Percentiles rank a stretch among this genome's conserved stretches.
Evolutionary conservation across 768 basidiomycete species (phyloP).

Genomic region (Rossbeevera mucosa): DNA sequence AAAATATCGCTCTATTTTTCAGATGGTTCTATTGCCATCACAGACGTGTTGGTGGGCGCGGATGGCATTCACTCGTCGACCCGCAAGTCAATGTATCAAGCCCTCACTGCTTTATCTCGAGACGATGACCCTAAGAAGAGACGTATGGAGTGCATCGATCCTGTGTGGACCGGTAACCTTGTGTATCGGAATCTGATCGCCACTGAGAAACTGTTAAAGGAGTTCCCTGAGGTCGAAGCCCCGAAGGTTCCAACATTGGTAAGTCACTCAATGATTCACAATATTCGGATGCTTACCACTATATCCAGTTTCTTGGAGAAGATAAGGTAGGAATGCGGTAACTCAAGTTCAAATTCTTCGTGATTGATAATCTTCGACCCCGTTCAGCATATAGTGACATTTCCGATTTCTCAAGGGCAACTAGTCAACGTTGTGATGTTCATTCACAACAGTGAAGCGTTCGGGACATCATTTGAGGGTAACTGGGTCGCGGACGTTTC

Average conservation of each 20-base stretch:
- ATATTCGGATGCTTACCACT: constrained; percentile 1
- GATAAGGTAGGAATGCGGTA: constrained; percentile 7
- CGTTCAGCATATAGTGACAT: constrained; percentile 37
- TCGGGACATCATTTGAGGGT: constrained; percentile 31
- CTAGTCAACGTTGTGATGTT: constrained; percentile 36
- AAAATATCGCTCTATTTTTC: constrained; percentile 33
- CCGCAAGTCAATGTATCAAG: constrained; percentile 25
- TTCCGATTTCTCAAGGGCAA: constrained; percentile 36
- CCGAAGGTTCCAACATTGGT: constrained; percentile 25
- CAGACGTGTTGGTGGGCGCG: constrained; percentile 40
- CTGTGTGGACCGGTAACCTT: constrained; percentile 37
- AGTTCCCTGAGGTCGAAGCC: constrained; percentile 29
- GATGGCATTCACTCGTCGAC: constrained; percentile 41
- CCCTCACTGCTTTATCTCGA: constrained; percentile 6
- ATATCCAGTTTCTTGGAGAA: constrained; percentile 23
- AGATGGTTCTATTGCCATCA: constrained; percentile 32
- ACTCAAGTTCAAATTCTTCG: background rate
- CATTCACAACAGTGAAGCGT: constrained; percentile 22
- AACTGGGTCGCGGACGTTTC: constrained; percentile 28
- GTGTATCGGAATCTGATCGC: constrained; percentile 38
- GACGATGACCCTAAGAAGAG: constrained; percentile 6
- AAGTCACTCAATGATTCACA: background rate
- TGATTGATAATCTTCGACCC: background rate
- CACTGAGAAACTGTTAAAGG: constrained; percentile 24
- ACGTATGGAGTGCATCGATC: constrained; percentile 25